Percentiles rank a stretch among this genome's conserved stretches.
These are phyloP conservation scores for Penicillium nucicola DNA, from an alignment of 495 filamentous ascomycete genomes.

Conservation along the genomic window DNA sequence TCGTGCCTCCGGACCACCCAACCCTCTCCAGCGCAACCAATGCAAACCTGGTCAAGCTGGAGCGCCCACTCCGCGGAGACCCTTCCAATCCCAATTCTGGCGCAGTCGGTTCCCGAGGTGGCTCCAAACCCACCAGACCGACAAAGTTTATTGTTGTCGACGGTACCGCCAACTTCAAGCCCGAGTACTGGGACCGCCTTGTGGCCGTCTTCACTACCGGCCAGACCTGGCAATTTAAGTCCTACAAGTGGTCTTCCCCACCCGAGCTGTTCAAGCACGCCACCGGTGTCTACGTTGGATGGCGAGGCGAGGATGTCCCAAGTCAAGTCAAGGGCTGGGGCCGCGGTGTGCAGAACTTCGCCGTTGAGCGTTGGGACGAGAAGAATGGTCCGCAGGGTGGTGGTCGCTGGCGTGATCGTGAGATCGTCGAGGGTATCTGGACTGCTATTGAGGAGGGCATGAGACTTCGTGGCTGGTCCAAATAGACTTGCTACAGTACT, in stretches of 20 bases:
- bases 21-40: slow-evolving; percentile 53
- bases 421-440: slow-evolving; percentile 94
- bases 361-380: slow-evolving; percentile 77
- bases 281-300: slow-evolving; percentile 85
- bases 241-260: slow-evolving; percentile 92
- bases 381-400: slow-evolving; percentile 47
- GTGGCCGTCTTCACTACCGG: slow-evolving; percentile 98
- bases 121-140: slow-evolving; percentile 56
- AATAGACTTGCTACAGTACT: slow-evolving; percentile 15
- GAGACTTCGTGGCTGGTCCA: slow-evolving; percentile 75
- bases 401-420: slow-evolving; percentile 83
- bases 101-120: slow-evolving; percentile 19
- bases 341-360: slow-evolving; percentile 68
- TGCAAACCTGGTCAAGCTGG: slow-evolving; percentile 78
- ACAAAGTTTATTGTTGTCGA: slow-evolving; percentile 93
- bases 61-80: slow-evolving; percentile 63
- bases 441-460: slow-evolving; percentile 84
- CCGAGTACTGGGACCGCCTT: slow-evolving; percentile 94
- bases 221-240: slow-evolving; percentile 98
- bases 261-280: slow-evolving; percentile 85
- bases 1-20: slow-evolving; percentile 71
- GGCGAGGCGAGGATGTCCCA: slow-evolving; percentile 80
- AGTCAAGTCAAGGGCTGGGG: slow-evolving; percentile 78
- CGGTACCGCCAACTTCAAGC: slow-evolving; percentile 88
- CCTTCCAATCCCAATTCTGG: slow-evolving; percentile 25